Evolutionary conservation across 164 flowering plant species (phyloP), one percentile per base, ranked within the genome.

Genomic region (Protea cynaroides): DNA sequence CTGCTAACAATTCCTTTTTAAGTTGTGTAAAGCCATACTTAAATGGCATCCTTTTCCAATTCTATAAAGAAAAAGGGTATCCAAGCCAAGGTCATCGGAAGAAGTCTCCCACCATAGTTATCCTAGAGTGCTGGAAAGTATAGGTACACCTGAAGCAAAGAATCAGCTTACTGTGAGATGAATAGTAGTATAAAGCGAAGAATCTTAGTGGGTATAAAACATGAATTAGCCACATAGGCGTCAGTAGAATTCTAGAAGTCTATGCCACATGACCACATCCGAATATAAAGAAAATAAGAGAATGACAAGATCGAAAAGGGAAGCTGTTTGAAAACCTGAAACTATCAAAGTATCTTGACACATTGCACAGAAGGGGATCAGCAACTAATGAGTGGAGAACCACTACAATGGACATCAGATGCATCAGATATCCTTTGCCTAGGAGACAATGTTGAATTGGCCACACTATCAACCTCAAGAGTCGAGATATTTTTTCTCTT

Each of bases 381-480:
- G 74, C 66, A 85, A 58, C 80, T 82, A 72, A 81, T 69, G 47
- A 84, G 86, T 18, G 91, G 84, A 54, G 87, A 86, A 63, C 82
- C 83, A 72, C 87, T 81, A 67, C 82, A 76, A 64, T 78, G 91
- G 60, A 88, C 92, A 79, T 90, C 92, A 8, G 87, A 81, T 56
- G 82, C 78, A 79, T 88, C 92, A 15, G 86, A 86, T 3, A 81
- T 71, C 80, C 86, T 85, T 73, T 81, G 97, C 74, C 85, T 86
- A 9, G 90, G 92, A 25, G 97, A 88, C 63, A 84, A 78, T 1
- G 80, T 72, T 47, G 81, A 63, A 55, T 61, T 72, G 54, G 82
- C 88, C 47, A 80, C 90, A 58, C 64, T 79, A 69, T 90, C 90
- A 43, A 86, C 79, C 46, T 88, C 95, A 9, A 66, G 14, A n/a